A percentile compares a stretch with the other conserved stretches of the same genome.
Evolutionary conservation across 2,329 filamentous ascomycete genomes (phyloP).

Genomic region (Diaporthe ilicicola): DNA sequence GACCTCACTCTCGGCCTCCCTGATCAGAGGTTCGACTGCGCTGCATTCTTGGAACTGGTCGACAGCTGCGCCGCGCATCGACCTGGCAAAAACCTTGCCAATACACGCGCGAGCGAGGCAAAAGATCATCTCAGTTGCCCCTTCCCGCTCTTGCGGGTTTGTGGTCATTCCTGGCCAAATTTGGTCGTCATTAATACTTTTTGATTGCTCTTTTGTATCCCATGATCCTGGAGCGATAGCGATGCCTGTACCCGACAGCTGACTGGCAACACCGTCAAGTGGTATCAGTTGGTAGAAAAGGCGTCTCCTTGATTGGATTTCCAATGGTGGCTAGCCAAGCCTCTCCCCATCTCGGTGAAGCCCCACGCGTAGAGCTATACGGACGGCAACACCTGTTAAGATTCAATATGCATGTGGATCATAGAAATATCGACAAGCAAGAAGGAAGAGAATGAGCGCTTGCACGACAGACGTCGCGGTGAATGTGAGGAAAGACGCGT

Average conservation of each 20-base stretch:
- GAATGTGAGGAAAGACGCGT: constrained; percentile 58
- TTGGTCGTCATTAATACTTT: constrained; percentile 50
- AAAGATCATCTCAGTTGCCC: constrained; percentile 48
- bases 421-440: constrained; percentile 5
- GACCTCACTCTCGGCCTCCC: constrained; percentile 50
- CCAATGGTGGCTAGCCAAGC: constrained; percentile 48
- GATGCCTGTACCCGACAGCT: constrained; percentile 39
- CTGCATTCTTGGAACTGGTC: constrained; percentile 37
- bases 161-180: constrained; percentile 48
- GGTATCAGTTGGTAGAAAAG: constrained; percentile 59
- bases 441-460: constrained; percentile 58
- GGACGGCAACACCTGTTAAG: constrained; percentile 57
- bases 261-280: constrained; percentile 42
- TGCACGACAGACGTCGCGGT: constrained; percentile 63
- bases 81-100: constrained; percentile 47
- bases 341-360: constrained; percentile 56
- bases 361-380: constrained; percentile 62
- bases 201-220: constrained; percentile 45
- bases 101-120: constrained; percentile 49
- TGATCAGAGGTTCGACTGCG: constrained; percentile 44
- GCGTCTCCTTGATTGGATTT: constrained; percentile 63
- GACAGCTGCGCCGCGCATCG: constrained; percentile 32
- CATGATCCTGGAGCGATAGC: constrained; percentile 35
- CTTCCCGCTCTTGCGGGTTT: constrained; percentile 38
- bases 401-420: constrained; percentile 61